phyloP scores from a whole-genome alignment of 805 yeast species.

The Dipodascopsis tothii region DNA sequence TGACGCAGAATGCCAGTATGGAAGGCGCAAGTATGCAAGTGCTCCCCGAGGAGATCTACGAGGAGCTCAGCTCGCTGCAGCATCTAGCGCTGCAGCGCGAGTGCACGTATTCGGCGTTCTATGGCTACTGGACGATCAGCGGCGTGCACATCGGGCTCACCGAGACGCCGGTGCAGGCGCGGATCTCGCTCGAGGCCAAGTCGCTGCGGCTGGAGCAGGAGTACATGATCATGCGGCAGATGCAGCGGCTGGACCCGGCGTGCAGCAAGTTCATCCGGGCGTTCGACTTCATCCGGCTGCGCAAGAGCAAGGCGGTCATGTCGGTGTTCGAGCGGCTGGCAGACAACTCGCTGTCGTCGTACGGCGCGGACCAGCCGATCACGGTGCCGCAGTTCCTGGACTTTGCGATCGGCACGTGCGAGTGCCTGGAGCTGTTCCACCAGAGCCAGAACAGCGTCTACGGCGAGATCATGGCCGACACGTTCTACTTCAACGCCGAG shows the following conservation, averaged over 20 bases:
- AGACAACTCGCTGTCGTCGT: slow-evolving; percentile 11
- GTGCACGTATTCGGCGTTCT: slow-evolving; percentile 8
- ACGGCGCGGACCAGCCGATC: slow-evolving; percentile 7
- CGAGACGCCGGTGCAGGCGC: slow-evolving; percentile 14
- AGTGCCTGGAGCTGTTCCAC: slow-evolving; percentile 21
- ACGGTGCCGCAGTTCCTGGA: slow-evolving; percentile 21
- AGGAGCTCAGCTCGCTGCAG: background rate
- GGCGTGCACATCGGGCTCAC: slow-evolving; percentile 12
- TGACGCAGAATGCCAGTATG: too few relatives aligned
- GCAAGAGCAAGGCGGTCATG: slow-evolving; percentile 14
- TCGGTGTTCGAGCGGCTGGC: slow-evolving; percentile 20
- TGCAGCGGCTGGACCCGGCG: slow-evolving; percentile 18
- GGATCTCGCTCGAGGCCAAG: slow-evolving; percentile 13
- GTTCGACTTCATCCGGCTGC: slow-evolving; percentile 12
- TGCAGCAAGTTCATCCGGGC: slow-evolving; percentile 14
- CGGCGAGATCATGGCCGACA: slow-evolving; percentile 23
- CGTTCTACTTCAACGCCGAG: slow-evolving; percentile 17
- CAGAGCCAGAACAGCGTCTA: slow-evolving; percentile 20
- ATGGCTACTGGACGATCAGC: slow-evolving; percentile 17
- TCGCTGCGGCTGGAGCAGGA: slow-evolving; percentile 21
- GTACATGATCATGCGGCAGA: slow-evolving; percentile 18
- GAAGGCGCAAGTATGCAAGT: background rate
- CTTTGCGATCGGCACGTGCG: slow-evolving; percentile 22
- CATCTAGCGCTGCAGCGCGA: background rate
- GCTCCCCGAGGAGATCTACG: background rate